Percentiles rank a stretch among this genome's conserved stretches.
These are phyloP conservation scores for Artomyces pyxidatus DNA, from an alignment of 768 basidiomycete genomes.

Conservation along the genomic window DNA sequence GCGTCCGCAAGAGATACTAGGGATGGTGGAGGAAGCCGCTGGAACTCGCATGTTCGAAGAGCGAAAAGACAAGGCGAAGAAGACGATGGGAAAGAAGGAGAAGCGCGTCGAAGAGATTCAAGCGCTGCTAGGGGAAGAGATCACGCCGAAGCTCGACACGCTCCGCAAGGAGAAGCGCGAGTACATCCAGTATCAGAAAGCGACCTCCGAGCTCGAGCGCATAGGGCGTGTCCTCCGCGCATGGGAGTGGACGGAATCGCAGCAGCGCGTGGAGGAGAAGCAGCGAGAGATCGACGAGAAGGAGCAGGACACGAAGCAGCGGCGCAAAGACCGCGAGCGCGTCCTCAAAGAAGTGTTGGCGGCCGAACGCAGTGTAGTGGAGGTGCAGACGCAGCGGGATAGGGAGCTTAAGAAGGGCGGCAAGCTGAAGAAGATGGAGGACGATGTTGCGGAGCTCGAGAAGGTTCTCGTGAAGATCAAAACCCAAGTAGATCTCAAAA, in stretches of 20 bases:
- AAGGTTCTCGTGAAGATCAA: slow-evolving; percentile 74
- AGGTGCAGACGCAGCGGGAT: slow-evolving; percentile 70
- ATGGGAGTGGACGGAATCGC: slow-evolving; percentile 75
- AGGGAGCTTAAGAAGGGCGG: slow-evolving; percentile 90
- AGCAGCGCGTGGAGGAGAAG: slow-evolving; percentile 44
- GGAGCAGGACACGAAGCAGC: slow-evolving; percentile 37
- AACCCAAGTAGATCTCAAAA: slow-evolving; percentile 82
- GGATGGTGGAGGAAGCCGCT: slow-evolving; percentile 98
- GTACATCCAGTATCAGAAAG: slow-evolving; percentile 87
- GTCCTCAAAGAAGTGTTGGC: slow-evolving; percentile 45
- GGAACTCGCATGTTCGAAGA: slow-evolving; percentile 99
- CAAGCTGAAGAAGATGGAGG: slow-evolving; percentile 80
- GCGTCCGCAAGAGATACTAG: slow-evolving; percentile 95
- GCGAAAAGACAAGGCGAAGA: slow-evolving; percentile 91
- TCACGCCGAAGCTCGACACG: slow-evolving; percentile 88
- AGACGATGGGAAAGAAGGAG: slow-evolving; percentile 96
- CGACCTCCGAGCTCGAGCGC: slow-evolving; percentile 78
- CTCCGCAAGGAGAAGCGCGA: slow-evolving; percentile 84
- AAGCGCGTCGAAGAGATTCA: slow-evolving; percentile 90
- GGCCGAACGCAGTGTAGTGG: slow-evolving; percentile 58
- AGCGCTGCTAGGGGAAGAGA: slow-evolving; percentile 76
- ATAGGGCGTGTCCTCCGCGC: slow-evolving; percentile 77
- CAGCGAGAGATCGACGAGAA: slow-evolving; percentile 45
- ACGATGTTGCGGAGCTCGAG: slow-evolving; percentile 67
- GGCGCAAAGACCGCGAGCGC: slow-evolving; percentile 41